These are phyloP conservation scores for Ustilago tritici DNA, from an alignment of 1,284 basidiomycete genomes.

Conservation along the genomic window DNA sequence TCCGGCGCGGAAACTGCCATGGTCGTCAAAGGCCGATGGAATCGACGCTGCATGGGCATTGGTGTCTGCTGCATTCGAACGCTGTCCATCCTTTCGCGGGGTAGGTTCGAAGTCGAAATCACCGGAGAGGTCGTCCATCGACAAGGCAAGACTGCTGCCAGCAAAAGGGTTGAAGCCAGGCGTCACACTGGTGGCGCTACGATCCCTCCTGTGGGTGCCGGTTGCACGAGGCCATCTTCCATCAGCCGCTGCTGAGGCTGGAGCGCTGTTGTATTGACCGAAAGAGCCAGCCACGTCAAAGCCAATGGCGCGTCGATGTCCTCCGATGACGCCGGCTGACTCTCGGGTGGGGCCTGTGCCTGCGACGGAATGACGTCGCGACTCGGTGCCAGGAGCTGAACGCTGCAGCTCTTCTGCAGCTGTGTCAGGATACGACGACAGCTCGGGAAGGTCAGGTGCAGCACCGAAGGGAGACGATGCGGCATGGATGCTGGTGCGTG, in stretches of 20 bases:
- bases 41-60: constrained; percentile 54
- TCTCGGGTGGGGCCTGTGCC: constrained; percentile 21
- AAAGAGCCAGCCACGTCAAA: constrained; percentile 39
- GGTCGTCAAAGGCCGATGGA: constrained; percentile 43
- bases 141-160: constrained; percentile 53
- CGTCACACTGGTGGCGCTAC: constrained; percentile 32
- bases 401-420: background rate
- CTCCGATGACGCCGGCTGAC: constrained; percentile 35
- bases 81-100: constrained; percentile 2
- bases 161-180: constrained; percentile 44
- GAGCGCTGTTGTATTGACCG: background rate
- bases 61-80: constrained; percentile 16
- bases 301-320: constrained; percentile 57
- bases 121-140: constrained; percentile 55
- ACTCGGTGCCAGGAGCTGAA: constrained; percentile 41
- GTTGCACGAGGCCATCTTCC: constrained; percentile 25
- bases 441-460: constrained; percentile 26
- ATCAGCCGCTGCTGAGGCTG: background rate
- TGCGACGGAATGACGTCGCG: constrained; percentile 57
- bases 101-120: constrained; percentile 39
- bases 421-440: constrained; percentile 34
- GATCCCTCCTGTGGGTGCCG: constrained; percentile 24
- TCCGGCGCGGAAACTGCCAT: constrained; percentile 19
- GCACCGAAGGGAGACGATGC: constrained; percentile 37
- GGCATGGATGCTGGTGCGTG: constrained; percentile 21